Evolutionary conservation across 1,284 basidiomycete genomes (phyloP).

Genomic region (Tilletia setariae): DNA sequence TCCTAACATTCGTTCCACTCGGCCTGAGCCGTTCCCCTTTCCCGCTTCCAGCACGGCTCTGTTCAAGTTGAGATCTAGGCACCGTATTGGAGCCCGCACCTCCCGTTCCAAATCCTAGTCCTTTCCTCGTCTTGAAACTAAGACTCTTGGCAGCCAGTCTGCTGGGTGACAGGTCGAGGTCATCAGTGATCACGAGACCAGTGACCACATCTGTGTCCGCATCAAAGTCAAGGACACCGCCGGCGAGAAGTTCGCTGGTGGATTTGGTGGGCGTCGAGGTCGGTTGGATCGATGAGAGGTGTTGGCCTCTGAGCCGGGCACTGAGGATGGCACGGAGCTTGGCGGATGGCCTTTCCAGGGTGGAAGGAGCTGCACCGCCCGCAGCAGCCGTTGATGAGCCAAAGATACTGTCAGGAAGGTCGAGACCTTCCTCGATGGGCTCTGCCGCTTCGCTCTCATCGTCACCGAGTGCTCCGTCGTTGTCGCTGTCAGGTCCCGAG

Average conservation of each 20-base stretch:
- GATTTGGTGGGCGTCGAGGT: neutral
- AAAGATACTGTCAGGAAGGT: conserved; percentile 35
- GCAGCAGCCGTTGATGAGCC: conserved; percentile 8
- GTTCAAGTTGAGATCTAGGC: conserved; percentile 5
- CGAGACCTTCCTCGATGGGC: conserved; percentile 35
- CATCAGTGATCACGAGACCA: conserved; percentile 43
- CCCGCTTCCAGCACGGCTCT: neutral
- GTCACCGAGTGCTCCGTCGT: conserved; percentile 21
- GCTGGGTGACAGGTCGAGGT: conserved; percentile 40
- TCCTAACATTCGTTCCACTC: conserved; percentile 2
- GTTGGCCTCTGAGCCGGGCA: conserved; percentile 27
- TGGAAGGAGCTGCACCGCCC: neutral
- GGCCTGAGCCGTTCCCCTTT: neutral
- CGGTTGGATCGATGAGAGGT: neutral
- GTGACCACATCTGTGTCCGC: conserved; percentile 34
- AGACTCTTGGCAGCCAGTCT: conserved; percentile 25
- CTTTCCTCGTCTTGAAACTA: conserved; percentile 1
- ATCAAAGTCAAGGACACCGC: conserved; percentile 15
- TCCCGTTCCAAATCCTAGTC: neutral
- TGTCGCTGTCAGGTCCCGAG: conserved; percentile 28
- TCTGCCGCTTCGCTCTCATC: conserved; percentile 31
- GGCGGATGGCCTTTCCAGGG: neutral
- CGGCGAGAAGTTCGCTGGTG: conserved; percentile 9
- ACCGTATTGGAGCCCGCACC: neutral
- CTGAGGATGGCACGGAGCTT: conserved; percentile 33